Percentiles rank a stretch among this genome's conserved stretches.
Conservation (phyloP, 495 filamentous ascomycete species). For the Xylaria palmicola region DNA sequence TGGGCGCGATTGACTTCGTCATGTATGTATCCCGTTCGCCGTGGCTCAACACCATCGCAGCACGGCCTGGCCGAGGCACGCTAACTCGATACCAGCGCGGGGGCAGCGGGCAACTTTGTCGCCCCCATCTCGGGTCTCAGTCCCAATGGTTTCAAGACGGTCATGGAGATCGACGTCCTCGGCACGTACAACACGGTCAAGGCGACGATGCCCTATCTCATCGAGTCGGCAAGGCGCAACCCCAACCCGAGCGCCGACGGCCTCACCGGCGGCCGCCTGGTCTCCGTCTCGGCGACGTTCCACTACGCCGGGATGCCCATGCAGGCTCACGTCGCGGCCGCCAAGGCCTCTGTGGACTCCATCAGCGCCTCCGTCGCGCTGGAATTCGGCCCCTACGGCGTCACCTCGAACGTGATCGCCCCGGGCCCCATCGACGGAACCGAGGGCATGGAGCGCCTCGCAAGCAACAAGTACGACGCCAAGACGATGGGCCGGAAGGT, state of each 20-base stretch:
- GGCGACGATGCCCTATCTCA: conserved; percentile 76
- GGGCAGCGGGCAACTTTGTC: conserved; percentile 95
- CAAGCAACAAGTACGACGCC: conserved; percentile 35
- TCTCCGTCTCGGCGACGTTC: conserved; percentile 85
- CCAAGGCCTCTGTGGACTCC: conserved; percentile 89
- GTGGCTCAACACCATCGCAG: not conserved
- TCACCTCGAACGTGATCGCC: conserved; percentile 86
- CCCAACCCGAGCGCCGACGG: conserved; percentile 44
- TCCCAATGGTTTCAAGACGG: conserved; percentile 87
- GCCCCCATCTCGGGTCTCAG: conserved; percentile 79
- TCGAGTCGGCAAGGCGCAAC: conserved; percentile 66
- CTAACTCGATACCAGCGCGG: conserved; percentile 59
- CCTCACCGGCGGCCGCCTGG: conserved; percentile 74
- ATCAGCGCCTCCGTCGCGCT: conserved; percentile 71
- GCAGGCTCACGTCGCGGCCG: conserved; percentile 82
- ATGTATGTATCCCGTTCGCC: conserved; percentile 57
- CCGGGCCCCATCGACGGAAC: conserved; percentile 75
- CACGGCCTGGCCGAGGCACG: not conserved
- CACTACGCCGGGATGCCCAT: conserved; percentile 83
- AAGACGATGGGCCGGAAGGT: conserved; percentile 37
- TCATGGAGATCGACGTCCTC: conserved; percentile 94
- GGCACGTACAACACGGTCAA: conserved; percentile 95
- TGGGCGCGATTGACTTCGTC: conserved; percentile 89
- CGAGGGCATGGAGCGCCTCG: conserved; percentile 58
- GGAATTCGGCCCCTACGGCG: conserved; percentile 81